Evolutionary conservation across 2,329 filamentous ascomycete species (phyloP).

Genomic region (Aspergillus sp.): DNA sequence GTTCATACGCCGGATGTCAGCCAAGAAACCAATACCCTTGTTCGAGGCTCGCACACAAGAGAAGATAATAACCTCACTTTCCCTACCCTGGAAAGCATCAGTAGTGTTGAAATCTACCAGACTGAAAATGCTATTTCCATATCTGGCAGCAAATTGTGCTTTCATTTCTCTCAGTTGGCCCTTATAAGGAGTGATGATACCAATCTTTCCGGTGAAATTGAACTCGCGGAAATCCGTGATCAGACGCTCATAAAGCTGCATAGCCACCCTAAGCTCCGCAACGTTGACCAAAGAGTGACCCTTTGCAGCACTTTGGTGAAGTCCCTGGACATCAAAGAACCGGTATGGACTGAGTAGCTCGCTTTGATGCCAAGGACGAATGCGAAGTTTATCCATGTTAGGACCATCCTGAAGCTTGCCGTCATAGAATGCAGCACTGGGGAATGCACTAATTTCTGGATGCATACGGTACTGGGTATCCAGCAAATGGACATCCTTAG

Average conservation of each 20-base stretch:
- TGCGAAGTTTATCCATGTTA: slow-evolving; percentile 72
- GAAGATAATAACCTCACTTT: slow-evolving; percentile 98
- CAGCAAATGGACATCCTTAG: slow-evolving; percentile 83
- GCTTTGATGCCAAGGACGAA: slow-evolving; percentile 80
- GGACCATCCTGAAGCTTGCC: slow-evolving; percentile 77
- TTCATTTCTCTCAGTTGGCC: slow-evolving; percentile 81
- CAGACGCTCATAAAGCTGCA: slow-evolving; percentile 78
- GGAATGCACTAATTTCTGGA: slow-evolving; percentile 88
- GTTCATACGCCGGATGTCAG: slow-evolving; percentile 98
- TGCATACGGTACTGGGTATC: slow-evolving; percentile 99
- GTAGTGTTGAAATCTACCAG: slow-evolving; percentile 97
- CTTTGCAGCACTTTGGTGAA: slow-evolving; percentile 72
- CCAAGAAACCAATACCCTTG: slow-evolving; percentile 96
- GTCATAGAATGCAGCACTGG: slow-evolving; percentile 89
- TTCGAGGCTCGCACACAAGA: slow-evolving; percentile 92
- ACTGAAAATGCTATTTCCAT: slow-evolving; percentile 69
- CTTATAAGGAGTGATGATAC: slow-evolving; percentile 98
- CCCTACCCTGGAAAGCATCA: slow-evolving; percentile 93
- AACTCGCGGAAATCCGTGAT: slow-evolving; percentile 64
- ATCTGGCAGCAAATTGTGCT: slow-evolving; percentile 65
- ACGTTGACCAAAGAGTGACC: slow-evolving; percentile 89
- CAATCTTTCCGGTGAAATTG: slow-evolving; percentile 77
- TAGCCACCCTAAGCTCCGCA: slow-evolving; percentile 78
- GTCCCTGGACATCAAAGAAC: slow-evolving; percentile 93
- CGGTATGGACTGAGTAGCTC: slow-evolving; percentile 83